A percentile compares a stretch with the other conserved stretches of the same genome.
Evolutionary conservation across 345 rosid genomes (phyloP).

Genomic region (Lepidium africanum): DNA sequence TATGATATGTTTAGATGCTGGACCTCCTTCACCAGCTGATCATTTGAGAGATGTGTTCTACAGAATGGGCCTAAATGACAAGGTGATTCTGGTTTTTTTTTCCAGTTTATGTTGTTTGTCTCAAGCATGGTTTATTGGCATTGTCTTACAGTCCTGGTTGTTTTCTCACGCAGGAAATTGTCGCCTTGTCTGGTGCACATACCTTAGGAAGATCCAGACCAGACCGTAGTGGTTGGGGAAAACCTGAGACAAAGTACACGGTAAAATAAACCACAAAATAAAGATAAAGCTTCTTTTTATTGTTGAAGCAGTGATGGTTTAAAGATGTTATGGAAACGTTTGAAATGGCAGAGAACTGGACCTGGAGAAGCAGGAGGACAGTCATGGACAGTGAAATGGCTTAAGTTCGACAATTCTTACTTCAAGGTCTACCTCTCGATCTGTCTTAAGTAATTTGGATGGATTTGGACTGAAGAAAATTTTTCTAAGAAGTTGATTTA

Average conservation of each 20-base stretch:
- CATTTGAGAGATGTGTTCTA: constrained; percentile 80
- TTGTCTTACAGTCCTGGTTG: not conserved
- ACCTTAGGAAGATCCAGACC: constrained; percentile 93
- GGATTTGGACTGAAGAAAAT: not conserved
- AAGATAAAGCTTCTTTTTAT: not conserved
- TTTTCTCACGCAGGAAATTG: constrained; percentile 60
- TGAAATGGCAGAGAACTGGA: constrained; percentile 64
- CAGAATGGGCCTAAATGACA: constrained; percentile 90
- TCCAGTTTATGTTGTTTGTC: not conserved
- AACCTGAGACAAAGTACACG: constrained; percentile 93
- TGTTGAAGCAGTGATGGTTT: not conserved
- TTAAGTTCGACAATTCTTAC: constrained; percentile 91
- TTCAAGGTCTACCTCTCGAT: constrained; percentile 62
- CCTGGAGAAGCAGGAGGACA: constrained; percentile 99
- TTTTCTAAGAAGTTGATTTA: not conserved
- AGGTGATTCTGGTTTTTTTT: constrained; percentile 35
- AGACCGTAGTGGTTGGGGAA: constrained; percentile 96
- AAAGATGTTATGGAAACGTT: constrained; percentile 1
- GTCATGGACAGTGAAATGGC: constrained; percentile 94
- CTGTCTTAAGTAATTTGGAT: not conserved
- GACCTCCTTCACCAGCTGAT: constrained; percentile 78
- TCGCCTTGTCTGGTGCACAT: constrained; percentile 94
- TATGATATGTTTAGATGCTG: constrained; percentile 54
- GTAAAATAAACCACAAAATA: constrained; percentile 29
- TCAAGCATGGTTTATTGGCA: not conserved